Evolutionary conservation across 106 monocot species (phyloP), one percentile per base, ranked within the genome.

Genomic region (Alisma plantagoaquatica): DNA sequence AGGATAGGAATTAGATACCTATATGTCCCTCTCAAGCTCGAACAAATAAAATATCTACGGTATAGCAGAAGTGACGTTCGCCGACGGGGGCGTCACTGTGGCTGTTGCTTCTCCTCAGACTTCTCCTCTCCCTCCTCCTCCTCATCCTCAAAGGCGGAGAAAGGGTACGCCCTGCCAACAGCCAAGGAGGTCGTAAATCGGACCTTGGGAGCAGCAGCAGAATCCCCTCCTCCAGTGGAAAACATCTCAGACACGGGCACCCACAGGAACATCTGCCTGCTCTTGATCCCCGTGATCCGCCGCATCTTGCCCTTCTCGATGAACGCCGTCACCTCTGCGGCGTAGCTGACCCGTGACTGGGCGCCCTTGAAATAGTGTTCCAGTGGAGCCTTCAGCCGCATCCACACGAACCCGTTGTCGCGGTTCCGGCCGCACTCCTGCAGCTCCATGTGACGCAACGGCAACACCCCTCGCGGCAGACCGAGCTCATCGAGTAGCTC

Each of bases 171-270:
- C 54, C 49, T 33, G 17, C 67, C 66, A 18, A 74, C 49, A n/a
- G 67, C 74, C 60, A 67, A 19, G 7, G 61, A 20, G 10, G 61
- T 74, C 43, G 67, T 74, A 41, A 74, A 67, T 31, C 50, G 78
- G 1, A 94, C 83, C 57, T 67, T 79, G n/a, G n/a, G n/a, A n/a
- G n/a, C n/a, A n/a, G n/a, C n/a, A n/a, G n/a, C n/a, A n/a, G n/a
- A n/a, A n/a, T n/a, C n/a, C n/a, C n/a, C n/a, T n/a, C n/a, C n/a
- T n/a, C n/a, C n/a, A n/a, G n/a, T n/a, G n/a, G n/a, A n/a, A n/a
- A n/a, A n/a, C 93, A 94, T 87, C 75, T 94, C 93, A n/a, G 64
- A 55, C 29, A 94, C 72, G 0, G 93, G 83, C 43, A 94, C 77
- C 93, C 87, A 94, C 0, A 94, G 31, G 59, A 94, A n/a, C 60